Evolutionary conservation across 495 filamentous ascomycete genomes (phyloP).

Genomic region (Usnea hakonensis): DNA sequence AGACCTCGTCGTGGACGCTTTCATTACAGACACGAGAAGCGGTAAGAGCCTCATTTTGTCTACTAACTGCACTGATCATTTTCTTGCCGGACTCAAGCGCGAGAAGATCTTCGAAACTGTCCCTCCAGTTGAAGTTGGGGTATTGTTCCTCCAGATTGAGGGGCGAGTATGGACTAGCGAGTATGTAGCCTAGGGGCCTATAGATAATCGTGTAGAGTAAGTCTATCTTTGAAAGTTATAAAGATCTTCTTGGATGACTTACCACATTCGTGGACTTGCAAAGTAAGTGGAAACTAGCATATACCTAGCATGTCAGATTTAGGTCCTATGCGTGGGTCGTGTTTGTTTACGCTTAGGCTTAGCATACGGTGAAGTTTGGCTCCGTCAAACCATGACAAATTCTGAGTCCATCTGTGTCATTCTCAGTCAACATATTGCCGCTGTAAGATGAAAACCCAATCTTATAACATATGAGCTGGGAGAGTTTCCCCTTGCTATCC

Average conservation of each 20-base stretch:
- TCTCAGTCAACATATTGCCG: neutral
- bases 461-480: too few species aligned
- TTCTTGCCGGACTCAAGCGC: neutral
- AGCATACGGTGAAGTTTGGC: neutral
- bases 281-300: neutral
- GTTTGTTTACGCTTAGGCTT: too few species aligned
- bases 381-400: neutral
- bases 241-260: too few species aligned
- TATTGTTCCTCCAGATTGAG: neutral
- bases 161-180: neutral
- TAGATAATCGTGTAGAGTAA: too few species aligned
- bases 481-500: neutral
- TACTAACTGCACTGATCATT: neutral
- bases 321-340: too few species aligned
- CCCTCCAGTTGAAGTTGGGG: neutral
- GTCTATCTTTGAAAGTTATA: too few species aligned
- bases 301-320: too few species aligned
- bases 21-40: neutral
- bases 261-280: conserved; percentile 1
- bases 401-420: neutral
- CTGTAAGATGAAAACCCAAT: neutral
- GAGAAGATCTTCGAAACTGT: neutral
- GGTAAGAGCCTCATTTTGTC: neutral
- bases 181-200: neutral
- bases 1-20: neutral